These are phyloP conservation scores for Cyclanthera cordifolia DNA, from an alignment of 306 rosid species.

Conservation along the genomic window DNA sequence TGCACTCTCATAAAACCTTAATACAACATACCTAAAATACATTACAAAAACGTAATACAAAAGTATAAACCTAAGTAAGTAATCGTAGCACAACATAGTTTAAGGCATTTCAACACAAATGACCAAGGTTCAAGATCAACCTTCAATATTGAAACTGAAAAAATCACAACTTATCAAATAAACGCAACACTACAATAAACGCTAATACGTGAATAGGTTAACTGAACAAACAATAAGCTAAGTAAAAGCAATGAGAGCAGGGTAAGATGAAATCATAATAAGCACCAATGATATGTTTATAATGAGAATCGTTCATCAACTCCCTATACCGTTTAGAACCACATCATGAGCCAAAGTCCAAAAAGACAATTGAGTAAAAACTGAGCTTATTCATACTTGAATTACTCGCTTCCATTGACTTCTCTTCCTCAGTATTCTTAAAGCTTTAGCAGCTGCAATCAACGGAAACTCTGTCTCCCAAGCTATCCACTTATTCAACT, in stretches of 20 bases:
- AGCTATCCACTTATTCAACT: constrained; percentile 83
- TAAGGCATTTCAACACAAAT: not conserved
- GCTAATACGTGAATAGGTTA: not conserved
- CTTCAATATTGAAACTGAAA: not conserved
- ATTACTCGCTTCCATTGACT: constrained; percentile 64
- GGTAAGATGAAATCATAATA: not conserved
- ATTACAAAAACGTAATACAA: too few species aligned
- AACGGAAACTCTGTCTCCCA: constrained; percentile 92
- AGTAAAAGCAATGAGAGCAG: not conserved
- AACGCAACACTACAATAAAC: not conserved
- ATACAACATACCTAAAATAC: too few species aligned
- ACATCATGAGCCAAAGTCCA: not conserved
- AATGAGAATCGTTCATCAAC: not conserved
- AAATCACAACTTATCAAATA: not conserved
- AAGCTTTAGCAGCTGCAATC: constrained; percentile 75
- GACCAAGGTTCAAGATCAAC: not conserved
- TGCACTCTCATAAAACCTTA: too few species aligned
- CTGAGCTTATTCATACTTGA: constrained; percentile 35
- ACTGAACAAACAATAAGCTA: not conserved
- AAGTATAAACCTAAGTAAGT: too few species aligned
- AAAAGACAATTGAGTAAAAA: not conserved
- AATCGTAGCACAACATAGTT: too few species aligned
- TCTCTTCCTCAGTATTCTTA: constrained; percentile 51
- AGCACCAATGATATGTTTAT: not conserved
- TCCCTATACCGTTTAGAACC: not conserved